Percentiles rank a stretch among this genome's conserved stretches.
Conservation (phyloP, 2,329 filamentous ascomycete genomes). For the Ilyonectria robusta region DNA sequence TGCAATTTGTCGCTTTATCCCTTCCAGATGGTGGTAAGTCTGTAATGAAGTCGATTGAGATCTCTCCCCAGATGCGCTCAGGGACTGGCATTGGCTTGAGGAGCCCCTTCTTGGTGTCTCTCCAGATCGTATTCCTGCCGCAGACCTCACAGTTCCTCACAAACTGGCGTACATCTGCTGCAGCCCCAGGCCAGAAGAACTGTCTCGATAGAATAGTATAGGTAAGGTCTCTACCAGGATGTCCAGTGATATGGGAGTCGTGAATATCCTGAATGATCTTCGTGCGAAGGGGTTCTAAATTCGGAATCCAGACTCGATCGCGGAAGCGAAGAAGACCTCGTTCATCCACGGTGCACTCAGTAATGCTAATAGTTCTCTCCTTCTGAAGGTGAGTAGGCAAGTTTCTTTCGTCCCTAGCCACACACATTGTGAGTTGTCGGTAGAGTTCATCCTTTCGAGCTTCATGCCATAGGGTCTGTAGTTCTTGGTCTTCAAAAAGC, state of each 20-base stretch:
- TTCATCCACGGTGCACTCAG: not conserved
- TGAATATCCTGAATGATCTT: not conserved
- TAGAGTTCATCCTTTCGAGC: not conserved
- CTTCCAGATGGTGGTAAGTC: not conserved
- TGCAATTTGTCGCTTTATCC: not conserved
- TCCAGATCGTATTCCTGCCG: not conserved
- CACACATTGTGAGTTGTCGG: not conserved
- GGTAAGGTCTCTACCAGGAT: not conserved
- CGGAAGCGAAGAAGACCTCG: not conserved
- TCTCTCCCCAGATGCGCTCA: not conserved
- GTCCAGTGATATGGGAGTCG: not conserved
- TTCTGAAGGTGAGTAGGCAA: not conserved
- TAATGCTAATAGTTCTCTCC: not conserved
- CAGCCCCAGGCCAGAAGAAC: not conserved
- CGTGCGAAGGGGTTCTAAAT: not conserved
- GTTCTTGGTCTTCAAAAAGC: not conserved
- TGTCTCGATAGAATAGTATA: not conserved
- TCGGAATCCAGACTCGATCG: not conserved
- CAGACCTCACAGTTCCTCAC: not conserved
- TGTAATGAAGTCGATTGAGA: conserved; percentile 9
- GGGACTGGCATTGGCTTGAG: conserved; percentile 2
- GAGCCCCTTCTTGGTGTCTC: conserved; percentile 7
- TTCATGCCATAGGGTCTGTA: not conserved
- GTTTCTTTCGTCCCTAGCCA: not conserved
- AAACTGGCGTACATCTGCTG: not conserved